Conservation (phyloP, 78 protist genomes). For the Emiliania huxleyi region DNA sequence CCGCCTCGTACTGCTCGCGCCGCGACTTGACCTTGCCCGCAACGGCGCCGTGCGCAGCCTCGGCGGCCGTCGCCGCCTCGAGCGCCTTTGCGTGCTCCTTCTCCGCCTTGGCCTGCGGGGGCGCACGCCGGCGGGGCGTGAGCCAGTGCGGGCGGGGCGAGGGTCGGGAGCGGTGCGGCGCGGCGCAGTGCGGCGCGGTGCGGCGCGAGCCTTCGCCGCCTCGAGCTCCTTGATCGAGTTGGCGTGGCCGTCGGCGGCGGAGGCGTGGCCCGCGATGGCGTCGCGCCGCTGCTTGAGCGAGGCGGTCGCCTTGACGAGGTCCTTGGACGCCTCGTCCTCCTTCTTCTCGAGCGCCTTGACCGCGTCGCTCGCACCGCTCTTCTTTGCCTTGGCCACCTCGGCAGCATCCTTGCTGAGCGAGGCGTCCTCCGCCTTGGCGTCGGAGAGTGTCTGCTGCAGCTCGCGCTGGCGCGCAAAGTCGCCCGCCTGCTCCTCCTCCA, state of each 20-base stretch:
- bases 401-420: too few species aligned
- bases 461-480: background rate
- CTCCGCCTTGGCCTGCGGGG: too few species aligned
- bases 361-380: too few species aligned
- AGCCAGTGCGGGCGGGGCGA: too few species aligned
- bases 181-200: too few species aligned
- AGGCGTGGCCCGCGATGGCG: background rate
- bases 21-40: background rate
- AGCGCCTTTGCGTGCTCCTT: background rate
- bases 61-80: background rate
- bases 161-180: too few species aligned
- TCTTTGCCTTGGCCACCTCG: too few species aligned
- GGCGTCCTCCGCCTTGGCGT: too few species aligned
- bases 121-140: too few species aligned
- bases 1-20: background rate
- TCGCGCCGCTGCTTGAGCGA: background rate
- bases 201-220: background rate
- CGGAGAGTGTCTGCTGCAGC: too few species aligned
- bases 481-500: background rate
- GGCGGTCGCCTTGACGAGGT: slow-evolving; percentile 39
- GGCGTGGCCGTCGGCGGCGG: background rate
- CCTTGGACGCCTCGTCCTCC: slow-evolving; percentile 55
- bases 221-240: background rate
- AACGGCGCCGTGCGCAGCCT: background rate
- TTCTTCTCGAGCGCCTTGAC: slow-evolving; percentile 26